Evolutionary conservation across 768 basidiomycete species (phyloP).

Genomic region (Pleurotus salmoneostramineus): DNA sequence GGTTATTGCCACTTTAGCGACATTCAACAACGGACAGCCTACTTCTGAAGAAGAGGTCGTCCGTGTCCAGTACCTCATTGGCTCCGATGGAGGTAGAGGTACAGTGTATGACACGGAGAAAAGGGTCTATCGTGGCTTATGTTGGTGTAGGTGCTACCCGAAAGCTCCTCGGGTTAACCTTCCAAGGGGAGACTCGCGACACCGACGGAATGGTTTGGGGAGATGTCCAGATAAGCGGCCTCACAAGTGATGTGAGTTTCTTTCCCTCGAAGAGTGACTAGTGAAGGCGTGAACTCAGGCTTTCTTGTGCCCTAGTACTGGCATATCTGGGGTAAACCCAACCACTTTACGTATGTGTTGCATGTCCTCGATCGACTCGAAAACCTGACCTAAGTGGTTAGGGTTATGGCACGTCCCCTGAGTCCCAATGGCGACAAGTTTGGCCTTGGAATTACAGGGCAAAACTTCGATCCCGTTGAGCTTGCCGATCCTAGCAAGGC

Average conservation of each 20-base stretch:
- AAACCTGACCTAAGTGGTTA: not conserved
- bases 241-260: slow-evolving; percentile 14
- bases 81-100: slow-evolving; percentile 18
- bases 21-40: slow-evolving; percentile 9
- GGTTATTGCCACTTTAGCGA: slow-evolving; percentile 12
- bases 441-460: slow-evolving; percentile 15
- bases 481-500: slow-evolving; percentile 12
- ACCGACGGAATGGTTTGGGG: slow-evolving; percentile 20
- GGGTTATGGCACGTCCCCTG: slow-evolving; percentile 15
- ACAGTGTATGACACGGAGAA: not conserved
- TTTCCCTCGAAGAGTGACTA: not conserved
- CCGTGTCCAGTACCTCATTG: slow-evolving; percentile 13
- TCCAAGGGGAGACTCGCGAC: slow-evolving; percentile 19
- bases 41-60: slow-evolving; percentile 10
- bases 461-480: slow-evolving; percentile 14
- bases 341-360: slow-evolving; percentile 11
- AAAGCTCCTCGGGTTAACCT: slow-evolving; percentile 17
- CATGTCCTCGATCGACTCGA: not conserved
- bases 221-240: slow-evolving; percentile 18
- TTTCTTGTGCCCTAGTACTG: slow-evolving; percentile 9
- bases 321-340: slow-evolving; percentile 18
- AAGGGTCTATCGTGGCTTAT: not conserved
- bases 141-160: slow-evolving; percentile 12
- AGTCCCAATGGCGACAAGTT: slow-evolving; percentile 10
- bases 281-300: not conserved